Evolutionary conservation across 768 basidiomycete genomes (phyloP).

Genomic region (Auriscalpium microsporum): DNA sequence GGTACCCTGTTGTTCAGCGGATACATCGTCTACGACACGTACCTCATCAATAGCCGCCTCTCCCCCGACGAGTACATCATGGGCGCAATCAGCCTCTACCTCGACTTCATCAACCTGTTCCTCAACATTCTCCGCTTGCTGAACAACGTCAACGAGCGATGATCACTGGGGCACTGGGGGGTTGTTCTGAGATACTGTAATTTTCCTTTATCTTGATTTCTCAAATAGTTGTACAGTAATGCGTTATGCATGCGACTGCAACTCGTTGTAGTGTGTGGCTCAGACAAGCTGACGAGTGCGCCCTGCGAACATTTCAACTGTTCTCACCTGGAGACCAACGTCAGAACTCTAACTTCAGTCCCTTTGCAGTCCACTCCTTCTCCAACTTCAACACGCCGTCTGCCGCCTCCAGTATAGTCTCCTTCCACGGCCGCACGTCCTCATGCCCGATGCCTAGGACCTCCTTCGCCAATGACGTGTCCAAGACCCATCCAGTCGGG

Average conservation of each 20-base stretch:
- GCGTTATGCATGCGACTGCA: no score
- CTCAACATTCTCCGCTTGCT: conserved; percentile 79
- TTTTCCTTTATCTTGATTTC: background rate
- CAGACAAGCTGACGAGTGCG: no score
- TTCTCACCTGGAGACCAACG: background rate
- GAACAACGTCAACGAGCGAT: conserved; percentile 44
- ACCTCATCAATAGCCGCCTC: conserved; percentile 76
- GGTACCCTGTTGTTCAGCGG: conserved; percentile 83
- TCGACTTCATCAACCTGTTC: conserved; percentile 91
- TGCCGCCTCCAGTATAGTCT: background rate
- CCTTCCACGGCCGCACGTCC: background rate
- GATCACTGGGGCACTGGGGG: background rate
- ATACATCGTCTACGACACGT: conserved; percentile 88
- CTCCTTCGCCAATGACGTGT: background rate
- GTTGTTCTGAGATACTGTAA: background rate
- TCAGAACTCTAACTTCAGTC: background rate
- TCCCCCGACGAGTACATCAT: conserved; percentile 93
- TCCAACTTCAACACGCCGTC: background rate
- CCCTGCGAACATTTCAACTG: background rate
- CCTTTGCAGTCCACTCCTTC: background rate
- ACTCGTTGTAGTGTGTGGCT: no score
- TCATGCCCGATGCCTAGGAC: background rate
- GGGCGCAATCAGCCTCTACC: conserved; percentile 87
- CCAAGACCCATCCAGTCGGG: background rate
- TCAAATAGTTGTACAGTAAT: background rate